These are phyloP conservation scores for Collybia mongolica DNA, from an alignment of 768 basidiomycete genomes.

Conservation along the genomic window DNA sequence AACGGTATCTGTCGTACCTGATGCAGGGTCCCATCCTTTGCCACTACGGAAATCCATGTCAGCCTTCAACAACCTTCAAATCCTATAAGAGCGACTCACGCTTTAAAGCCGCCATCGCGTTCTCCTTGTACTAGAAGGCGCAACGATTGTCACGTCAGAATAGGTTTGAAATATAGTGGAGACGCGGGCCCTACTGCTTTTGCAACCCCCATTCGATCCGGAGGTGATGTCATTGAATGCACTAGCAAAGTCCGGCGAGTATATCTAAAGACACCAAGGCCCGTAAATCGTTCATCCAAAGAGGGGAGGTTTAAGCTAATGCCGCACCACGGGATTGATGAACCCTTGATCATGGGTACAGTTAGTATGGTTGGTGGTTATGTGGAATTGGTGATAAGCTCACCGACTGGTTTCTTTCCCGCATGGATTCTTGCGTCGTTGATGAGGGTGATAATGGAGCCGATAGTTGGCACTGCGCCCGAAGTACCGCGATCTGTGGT, in stretches of 20 bases:
- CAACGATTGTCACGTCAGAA: not conserved
- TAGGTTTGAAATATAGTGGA: not conserved
- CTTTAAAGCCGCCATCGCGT: constrained; percentile 29
- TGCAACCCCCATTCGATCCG: constrained; percentile 46
- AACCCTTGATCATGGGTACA: constrained; percentile 24
- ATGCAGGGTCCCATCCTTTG: constrained; percentile 44
- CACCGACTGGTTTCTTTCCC: constrained; percentile 33
- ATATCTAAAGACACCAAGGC: constrained; percentile 14
- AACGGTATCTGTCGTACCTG: constrained; percentile 20
- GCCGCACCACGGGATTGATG: constrained; percentile 40
- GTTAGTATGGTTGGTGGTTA: constrained; percentile 20
- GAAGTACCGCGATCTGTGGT: constrained; percentile 27
- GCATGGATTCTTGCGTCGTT: constrained; percentile 35
- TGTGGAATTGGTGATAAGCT: not conserved
- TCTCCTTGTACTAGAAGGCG: constrained; percentile 27
- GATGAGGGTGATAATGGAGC: constrained; percentile 34
- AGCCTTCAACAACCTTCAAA: not conserved
- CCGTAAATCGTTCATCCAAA: not conserved
- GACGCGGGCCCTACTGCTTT: constrained; percentile 25
- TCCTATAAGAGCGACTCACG: constrained; percentile 20
- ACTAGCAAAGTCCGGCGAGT: constrained; percentile 27
- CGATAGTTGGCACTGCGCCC: constrained; percentile 30
- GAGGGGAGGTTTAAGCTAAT: not conserved
- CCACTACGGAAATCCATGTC: constrained; percentile 17
- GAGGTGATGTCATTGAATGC: constrained; percentile 42